Base-by-base conservation (phyloP, 441 rosid genomes). In the Gossypium schwendimanii region DNA sequence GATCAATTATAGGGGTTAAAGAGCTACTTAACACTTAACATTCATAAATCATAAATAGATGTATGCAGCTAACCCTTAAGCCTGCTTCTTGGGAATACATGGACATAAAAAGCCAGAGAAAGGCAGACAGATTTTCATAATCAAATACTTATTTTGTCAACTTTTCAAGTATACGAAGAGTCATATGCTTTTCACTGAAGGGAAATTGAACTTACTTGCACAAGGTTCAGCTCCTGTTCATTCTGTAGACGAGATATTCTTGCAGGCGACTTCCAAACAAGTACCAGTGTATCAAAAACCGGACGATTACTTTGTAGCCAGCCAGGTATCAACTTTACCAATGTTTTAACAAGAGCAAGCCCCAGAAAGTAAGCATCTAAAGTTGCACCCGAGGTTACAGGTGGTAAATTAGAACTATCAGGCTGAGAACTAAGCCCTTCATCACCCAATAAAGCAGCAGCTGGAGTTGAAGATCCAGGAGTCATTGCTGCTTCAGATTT, bases 201-300 rank as follows among this genome's bases (percentile, higher is more conserved):
- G 41, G 21, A 54, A 39, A 21, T 39, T 70, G 53, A 80, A 80
- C 87, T 85, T 86, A 93, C 99, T 80, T 96, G 99, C 68, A 93
- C 92, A 63, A 96, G 87, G 81, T 91, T 90, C 82, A 93, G 84
- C 83, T 96, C 98, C 76, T 93, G 98, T 81, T 96, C 99, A 81
- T 82, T 89, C 71, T 83, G 87, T 84, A 96, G 80, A 74, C 98
- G 97, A 75, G 98, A 82, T 73, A 84, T 83, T 84, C 99, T 91
- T 64, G 84, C 88, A 45, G 89, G 90, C 50, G 99, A 96, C 77
- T 96, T 96, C 99, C 99, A 96, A 70, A 96, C 84, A 82, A 80
- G 88, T 65, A 84, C 88, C 81, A 96, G 78, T 23, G 96, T 85
- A 81, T 96, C 98, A 87, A 93, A 93, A 73, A 96, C 98, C 49